Base-by-base conservation (phyloP, 192 early-diverging fungal species). In the Obelidium mucronatum region DNA sequence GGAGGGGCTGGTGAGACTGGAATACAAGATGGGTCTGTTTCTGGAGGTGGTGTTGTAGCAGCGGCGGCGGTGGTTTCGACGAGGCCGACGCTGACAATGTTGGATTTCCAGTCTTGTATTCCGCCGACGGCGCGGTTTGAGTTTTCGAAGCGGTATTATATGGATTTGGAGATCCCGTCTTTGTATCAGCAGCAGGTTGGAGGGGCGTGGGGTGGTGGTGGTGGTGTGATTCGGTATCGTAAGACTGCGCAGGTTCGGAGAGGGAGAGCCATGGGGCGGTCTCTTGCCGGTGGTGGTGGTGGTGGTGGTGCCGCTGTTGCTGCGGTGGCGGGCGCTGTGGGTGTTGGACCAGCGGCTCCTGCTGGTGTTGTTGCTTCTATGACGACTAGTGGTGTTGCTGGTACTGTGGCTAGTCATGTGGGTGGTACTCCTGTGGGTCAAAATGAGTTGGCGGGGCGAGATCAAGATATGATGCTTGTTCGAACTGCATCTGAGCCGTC, bases 121-220 rank as follows among this genome's bases (percentile, higher is more conserved):
- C 36, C 33, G 8, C 2, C 66, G 19, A 51, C 66, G 13, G 55
- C 66, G 15, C 66, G 66, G 17, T 67, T 67, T 48, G 66, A 67
- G 42, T 67, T 67, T 48, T 26, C 66, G 26, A 67, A 67, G 40
- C 24, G 66, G 40, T 67, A 26, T 52, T 67, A 51, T 24, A 67
- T 67, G 66, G 66, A 67, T 31, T 52, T 67, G 48, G 66, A 67
- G 48, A 51, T 67, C 24, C 66, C 66, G 2, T 42, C 8, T 13
- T 26, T 24, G 48, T 67, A 67, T 37, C 63, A 35, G 63, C 31
- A 65, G 37, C 63, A 48, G 44, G 19, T 48, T 6, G 44, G 44
- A 48, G 11, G 44, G 0, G 42, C 11, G 8, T 6, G 11, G 8
- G 44, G 44, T 48, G 44, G 42, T 17, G 42, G 44, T 58, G 30